Conservation (phyloP, 306 rosid genomes). For the Ceratonia siliqua region DNA sequence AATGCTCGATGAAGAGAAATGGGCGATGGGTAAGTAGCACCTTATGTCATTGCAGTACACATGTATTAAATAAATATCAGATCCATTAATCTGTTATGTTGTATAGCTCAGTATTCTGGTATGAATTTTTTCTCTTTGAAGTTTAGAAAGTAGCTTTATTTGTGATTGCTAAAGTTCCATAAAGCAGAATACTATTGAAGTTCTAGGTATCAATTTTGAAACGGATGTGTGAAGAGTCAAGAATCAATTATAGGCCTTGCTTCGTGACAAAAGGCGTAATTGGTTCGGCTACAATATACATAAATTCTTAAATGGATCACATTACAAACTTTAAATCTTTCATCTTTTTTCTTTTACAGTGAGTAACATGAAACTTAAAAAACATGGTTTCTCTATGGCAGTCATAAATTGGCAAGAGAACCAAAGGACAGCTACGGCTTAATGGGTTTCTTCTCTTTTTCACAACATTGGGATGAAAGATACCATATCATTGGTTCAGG, state of each 20-base stretch:
- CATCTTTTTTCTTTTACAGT: background rate
- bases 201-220: conserved; percentile 35
- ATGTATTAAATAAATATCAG: conserved; percentile 29
- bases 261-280: conserved; percentile 19
- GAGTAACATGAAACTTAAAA: conserved; percentile 8
- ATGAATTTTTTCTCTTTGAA: too few species aligned
- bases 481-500: conserved; percentile 46
- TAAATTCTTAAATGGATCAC: background rate
- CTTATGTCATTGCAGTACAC: background rate
- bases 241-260: conserved; percentile 37
- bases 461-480: conserved; percentile 36
- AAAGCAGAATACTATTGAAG: conserved; percentile 17
- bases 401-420: conserved; percentile 33
- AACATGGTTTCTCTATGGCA: conserved; percentile 14
- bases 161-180: conserved; percentile 18
- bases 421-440: conserved; percentile 38
- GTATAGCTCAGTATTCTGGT: too few species aligned
- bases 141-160: conserved; percentile 37
- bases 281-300: background rate
- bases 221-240: conserved; percentile 42
- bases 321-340: background rate
- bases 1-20: background rate
- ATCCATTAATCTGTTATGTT: too few species aligned
- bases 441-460: conserved; percentile 35
- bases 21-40: background rate